Percentiles rank a stretch among this genome's conserved stretches.
Conservation (phyloP, 306 rosid genomes). For the Erythrophleum fordii region DNA sequence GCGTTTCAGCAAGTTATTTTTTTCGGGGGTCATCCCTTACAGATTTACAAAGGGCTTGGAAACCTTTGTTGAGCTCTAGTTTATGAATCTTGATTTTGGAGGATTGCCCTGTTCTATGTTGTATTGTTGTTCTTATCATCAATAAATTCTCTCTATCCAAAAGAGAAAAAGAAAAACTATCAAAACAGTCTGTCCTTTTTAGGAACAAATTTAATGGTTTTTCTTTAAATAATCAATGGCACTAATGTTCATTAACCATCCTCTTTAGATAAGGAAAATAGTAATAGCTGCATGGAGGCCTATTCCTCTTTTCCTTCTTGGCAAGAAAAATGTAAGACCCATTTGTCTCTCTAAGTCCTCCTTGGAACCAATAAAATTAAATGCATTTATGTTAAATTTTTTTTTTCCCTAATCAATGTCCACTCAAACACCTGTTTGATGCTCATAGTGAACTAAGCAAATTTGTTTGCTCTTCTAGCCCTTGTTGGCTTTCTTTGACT, state of each 20-base stretch:
- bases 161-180: background rate
- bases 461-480: background rate
- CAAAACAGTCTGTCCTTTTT: background rate
- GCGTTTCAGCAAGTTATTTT: background rate
- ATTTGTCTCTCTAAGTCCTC: background rate
- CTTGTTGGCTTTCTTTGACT: background rate
- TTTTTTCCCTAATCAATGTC: background rate
- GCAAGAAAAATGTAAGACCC: background rate
- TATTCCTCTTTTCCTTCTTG: background rate
- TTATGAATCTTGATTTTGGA: background rate
- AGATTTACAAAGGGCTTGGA: conserved; percentile 39
- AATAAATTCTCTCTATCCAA: background rate
- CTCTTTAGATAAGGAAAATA: background rate
- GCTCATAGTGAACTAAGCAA: background rate
- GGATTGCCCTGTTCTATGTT: background rate
- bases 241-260: background rate
- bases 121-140: background rate
- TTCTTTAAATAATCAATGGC: background rate
- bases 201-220: background rate
- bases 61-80: background rate
- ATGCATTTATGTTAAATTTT: background rate
- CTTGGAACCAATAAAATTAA: background rate
- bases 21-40: background rate
- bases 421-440: background rate
- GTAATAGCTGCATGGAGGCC: background rate